Evolutionary conservation across 805 yeast species (phyloP), one percentile per base, ranked within the genome.

Genomic region (Ogataea methylovora): DNA sequence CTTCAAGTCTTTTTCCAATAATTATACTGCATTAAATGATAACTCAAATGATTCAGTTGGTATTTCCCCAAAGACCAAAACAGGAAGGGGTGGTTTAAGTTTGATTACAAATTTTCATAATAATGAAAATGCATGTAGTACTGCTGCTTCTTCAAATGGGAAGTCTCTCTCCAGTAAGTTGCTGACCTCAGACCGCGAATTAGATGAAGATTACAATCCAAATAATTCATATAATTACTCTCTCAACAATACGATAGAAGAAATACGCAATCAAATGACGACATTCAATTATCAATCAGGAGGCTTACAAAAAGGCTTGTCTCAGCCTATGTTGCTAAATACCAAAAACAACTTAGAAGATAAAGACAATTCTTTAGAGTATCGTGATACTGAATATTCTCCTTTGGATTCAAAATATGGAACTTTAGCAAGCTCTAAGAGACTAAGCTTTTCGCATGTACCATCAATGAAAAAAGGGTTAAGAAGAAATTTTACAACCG

Each of bases 221-320:
- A 44, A 49, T 24, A 54, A 56, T 30, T 45, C 54, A 2, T 56
- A 47, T 39, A 56, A 55, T 30, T 56, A 54, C 36, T 52, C 58
- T 0, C 30, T 54, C 29, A 52, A 46, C 32, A 55, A 55, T 34
- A 56, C 60, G 2, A 43, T 55, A 14, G 58, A 51, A 36, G 60
- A 56, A 34, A 54, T 56, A 17, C 58, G 54, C 29, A 44, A 52
- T 34, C 61, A 56, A 39, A 35, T 54, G 41, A 45, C 40, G 24
- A 37, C 37, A 7, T 42, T 43, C 25, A 36, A 35, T 16, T 31
- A 37, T 20, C 38, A 26, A 20, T 38, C 39, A 13, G 27, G 27
- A 8, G 17, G 6, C 6, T 20, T 20, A 20, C 6, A 20, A 20
- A 20, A 20, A 20, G n/a, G n/a, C n/a, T n/a, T n/a, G n/a, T n/a